phyloP scores from a whole-genome alignment of 441 rosid genomes.

The Gossypium trilobum region DNA sequence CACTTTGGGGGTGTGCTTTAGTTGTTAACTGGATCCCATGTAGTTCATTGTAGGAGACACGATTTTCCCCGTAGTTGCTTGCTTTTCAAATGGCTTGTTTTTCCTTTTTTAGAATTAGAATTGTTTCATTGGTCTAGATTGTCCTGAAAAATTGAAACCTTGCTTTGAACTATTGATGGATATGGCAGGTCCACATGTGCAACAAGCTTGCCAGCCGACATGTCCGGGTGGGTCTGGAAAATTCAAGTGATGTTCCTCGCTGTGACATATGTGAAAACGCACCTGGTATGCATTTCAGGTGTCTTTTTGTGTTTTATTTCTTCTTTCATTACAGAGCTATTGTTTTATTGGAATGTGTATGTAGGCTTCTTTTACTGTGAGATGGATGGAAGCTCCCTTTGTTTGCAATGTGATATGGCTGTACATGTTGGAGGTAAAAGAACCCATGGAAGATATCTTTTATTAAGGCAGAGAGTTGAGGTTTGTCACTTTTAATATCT shows the following conservation, averaged over 20 bases:
- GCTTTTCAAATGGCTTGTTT: too few relatives aligned
- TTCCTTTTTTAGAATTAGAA: neutral
- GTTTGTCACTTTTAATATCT: conserved; percentile 22
- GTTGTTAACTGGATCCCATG: too few relatives aligned
- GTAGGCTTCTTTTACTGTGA: conserved; percentile 81
- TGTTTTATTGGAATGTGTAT: conserved; percentile 1
- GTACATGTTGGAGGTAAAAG: conserved; percentile 77
- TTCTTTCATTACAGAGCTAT: neutral
- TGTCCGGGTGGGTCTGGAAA: conserved; percentile 61
- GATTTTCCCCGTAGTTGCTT: too few relatives aligned
- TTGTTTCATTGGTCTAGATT: conserved; percentile 1
- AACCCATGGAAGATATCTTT: conserved; percentile 53
- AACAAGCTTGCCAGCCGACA: conserved; percentile 78
- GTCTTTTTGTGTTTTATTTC: neutral
- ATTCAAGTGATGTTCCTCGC: conserved; percentile 51
- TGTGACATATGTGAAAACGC: conserved; percentile 76
- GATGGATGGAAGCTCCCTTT: conserved; percentile 70
- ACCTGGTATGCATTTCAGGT: conserved; percentile 36
- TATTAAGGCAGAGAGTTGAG: conserved; percentile 66
- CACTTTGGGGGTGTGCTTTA: too few relatives aligned
- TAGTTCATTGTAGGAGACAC: too few relatives aligned
- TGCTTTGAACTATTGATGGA: neutral
- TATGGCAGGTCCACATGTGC: conserved; percentile 63
- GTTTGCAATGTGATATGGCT: conserved; percentile 69
- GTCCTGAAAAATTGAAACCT: neutral